Conservation (phyloP, 2,329 filamentous ascomycete genomes). For the Cyclaneusma minus region DNA sequence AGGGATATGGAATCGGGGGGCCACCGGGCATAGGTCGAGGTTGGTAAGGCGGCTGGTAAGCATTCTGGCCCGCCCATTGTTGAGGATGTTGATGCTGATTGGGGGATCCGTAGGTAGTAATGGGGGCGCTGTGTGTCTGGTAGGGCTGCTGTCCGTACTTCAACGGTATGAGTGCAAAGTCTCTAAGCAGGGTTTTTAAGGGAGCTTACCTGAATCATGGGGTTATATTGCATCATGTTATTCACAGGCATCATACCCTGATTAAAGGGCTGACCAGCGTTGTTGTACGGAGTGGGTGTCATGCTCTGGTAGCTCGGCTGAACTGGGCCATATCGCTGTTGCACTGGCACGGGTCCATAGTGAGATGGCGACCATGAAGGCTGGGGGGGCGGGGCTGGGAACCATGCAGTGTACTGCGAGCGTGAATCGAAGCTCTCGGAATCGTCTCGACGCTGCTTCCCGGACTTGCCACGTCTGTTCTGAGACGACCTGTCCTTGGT, state of each 20-base stretch:
- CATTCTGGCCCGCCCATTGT: background rate
- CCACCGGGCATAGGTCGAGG: no score
- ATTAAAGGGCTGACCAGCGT: constrained; percentile 15
- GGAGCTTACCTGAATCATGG: constrained; percentile 9
- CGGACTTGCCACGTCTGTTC: constrained; percentile 53
- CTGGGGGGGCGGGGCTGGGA: constrained; percentile 36
- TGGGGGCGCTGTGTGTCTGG: constrained; percentile 17
- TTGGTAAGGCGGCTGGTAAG: no score
- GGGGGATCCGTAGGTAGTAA: constrained; percentile 17
- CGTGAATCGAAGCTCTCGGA: constrained; percentile 50
- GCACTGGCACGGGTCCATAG: constrained; percentile 33
- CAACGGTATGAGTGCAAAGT: no score
- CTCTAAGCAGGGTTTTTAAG: no score
- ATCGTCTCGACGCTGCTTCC: constrained; percentile 46
- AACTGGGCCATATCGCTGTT: constrained; percentile 30
- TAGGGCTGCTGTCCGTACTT: no score
- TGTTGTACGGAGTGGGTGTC: constrained; percentile 26
- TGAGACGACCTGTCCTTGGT: constrained; percentile 62
- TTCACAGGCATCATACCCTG: constrained; percentile 19
- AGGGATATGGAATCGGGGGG: constrained; percentile 47
- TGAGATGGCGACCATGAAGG: constrained; percentile 41
- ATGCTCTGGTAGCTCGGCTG: constrained; percentile 16
- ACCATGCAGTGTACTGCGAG: constrained; percentile 56
- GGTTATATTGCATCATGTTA: constrained; percentile 20
- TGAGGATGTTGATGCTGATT: constrained; percentile 10